Evolutionary conservation across 768 basidiomycete genomes (phyloP), one percentile per base, ranked within the genome.

Genomic region (Suillus bovinus): DNA sequence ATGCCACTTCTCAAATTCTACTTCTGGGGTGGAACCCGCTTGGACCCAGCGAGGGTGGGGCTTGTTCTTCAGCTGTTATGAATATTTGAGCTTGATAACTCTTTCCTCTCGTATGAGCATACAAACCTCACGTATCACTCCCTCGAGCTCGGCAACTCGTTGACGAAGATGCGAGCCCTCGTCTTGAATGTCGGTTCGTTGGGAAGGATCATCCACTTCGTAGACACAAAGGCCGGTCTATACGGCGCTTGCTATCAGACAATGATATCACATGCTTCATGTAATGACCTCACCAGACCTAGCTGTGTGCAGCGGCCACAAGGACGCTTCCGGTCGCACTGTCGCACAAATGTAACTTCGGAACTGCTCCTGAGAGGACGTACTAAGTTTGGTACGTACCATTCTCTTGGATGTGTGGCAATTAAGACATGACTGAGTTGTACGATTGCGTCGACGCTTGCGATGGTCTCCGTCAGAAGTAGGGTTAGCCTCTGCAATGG

Each of bases 221-320:
- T 94, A 94, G 11, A 93, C 88, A 70, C 91, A 94, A 5, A 91
- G 79, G 1, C 90, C 91, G 54, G 89, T 92, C 89, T 91, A 65
- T 47, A 50, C n/a, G 39, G 44, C 22, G 54, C 14, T 29, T 20
- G 58, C 55, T 33, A 20, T 39, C n/a, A 59, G 22, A 52, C 66
- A 69, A 59, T 68, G 59, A 39, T 66, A 68, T 29, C 72, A 39
- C 55, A 68, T 60, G 73, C 74, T 70, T 66, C 69, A 72, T 58
- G 71, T 66, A 61, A 67, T 66, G 36, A 70, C 57, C 76, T 62
- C 60, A 77, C 78, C 59, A 82, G 66, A 36, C 75, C 78, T 8
- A 79, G 72, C 47, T 81, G 72, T 58, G 76, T 72, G 75, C 76
- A 76, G 71, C 86, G 68, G 65, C 79, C 80, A 54, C 80, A 82